Evolutionary conservation across 305 asterid genomes (phyloP).

Genomic region (Lippia alba): DNA sequence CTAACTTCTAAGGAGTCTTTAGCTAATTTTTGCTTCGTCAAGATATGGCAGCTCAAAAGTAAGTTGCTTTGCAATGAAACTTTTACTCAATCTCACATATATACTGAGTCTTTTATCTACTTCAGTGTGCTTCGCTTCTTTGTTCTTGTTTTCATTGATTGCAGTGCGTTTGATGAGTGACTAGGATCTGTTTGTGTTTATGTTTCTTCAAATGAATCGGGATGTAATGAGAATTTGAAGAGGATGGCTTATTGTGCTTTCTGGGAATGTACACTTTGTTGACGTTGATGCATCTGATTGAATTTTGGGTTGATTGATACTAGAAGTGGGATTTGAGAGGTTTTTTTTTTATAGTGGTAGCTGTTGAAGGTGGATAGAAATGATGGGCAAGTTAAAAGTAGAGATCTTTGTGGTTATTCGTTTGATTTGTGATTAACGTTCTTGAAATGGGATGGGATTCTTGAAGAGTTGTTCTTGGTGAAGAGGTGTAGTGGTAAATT

Average conservation of each 20-base stretch:
- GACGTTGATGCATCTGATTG: conserved; percentile 16
- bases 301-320: background rate
- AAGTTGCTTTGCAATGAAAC: conserved; percentile 5
- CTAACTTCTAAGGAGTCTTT: background rate
- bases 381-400: conserved; percentile 6
- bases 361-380: background rate
- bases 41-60: conserved; percentile 22
- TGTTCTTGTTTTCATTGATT: background rate
- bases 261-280: background rate
- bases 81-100: background rate
- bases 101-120: background rate
- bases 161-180: background rate
- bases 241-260: background rate
- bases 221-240: conserved; percentile 14
- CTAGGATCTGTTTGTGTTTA: background rate
- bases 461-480: background rate
- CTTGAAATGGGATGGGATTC: background rate
- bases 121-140: background rate
- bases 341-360: background rate
- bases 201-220: conserved; percentile 3
- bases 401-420: background rate
- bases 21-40: conserved; percentile 2
- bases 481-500: background rate
- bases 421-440: background rate
- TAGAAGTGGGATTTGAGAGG: background rate